Evolutionary conservation across 371 early-diverging fungal species (phyloP).

Genomic region (Nematocida parisii): DNA sequence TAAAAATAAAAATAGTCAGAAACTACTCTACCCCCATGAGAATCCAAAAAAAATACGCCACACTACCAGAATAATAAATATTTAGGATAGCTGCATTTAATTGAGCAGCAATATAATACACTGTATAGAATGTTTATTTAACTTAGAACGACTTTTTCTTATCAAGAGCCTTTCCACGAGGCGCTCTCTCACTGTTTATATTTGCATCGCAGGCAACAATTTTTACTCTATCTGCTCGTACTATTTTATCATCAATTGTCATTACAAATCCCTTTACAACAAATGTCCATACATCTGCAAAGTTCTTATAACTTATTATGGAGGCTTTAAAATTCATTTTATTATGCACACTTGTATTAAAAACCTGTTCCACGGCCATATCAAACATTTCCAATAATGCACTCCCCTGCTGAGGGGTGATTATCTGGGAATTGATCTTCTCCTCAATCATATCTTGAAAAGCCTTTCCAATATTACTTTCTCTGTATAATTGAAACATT

Average conservation of each 20-base stretch:
- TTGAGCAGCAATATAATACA: neutral
- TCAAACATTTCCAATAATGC: slow-evolving; percentile 67
- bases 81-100: too few species aligned
- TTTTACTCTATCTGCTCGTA: slow-evolving; percentile 62
- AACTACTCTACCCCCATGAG: too few species aligned
- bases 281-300: slow-evolving; percentile 71
- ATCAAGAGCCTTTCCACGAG: slow-evolving; percentile 36
- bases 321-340: slow-evolving; percentile 69
- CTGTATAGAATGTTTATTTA: slow-evolving; percentile 23
- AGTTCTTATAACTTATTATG: slow-evolving; percentile 67
- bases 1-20: neutral
- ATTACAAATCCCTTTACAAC: slow-evolving; percentile 68
- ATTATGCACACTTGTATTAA: slow-evolving; percentile 65
- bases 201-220: slow-evolving; percentile 71
- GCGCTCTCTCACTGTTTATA: slow-evolving; percentile 59
- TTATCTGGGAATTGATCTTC: slow-evolving; percentile 64
- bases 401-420: slow-evolving; percentile 68
- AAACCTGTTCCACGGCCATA: slow-evolving; percentile 64
- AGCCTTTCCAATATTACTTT: slow-evolving; percentile 68
- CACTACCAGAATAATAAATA: too few species aligned
- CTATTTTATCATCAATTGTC: slow-evolving; percentile 68
- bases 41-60: too few species aligned
- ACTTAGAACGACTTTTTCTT: slow-evolving; percentile 50
- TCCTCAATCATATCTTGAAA: slow-evolving; percentile 68
- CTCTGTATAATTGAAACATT: slow-evolving; percentile 70